These are phyloP conservation scores for Trichoderma pleuroti DNA, from an alignment of 2,329 filamentous ascomycete genomes.

Conservation along the genomic window DNA sequence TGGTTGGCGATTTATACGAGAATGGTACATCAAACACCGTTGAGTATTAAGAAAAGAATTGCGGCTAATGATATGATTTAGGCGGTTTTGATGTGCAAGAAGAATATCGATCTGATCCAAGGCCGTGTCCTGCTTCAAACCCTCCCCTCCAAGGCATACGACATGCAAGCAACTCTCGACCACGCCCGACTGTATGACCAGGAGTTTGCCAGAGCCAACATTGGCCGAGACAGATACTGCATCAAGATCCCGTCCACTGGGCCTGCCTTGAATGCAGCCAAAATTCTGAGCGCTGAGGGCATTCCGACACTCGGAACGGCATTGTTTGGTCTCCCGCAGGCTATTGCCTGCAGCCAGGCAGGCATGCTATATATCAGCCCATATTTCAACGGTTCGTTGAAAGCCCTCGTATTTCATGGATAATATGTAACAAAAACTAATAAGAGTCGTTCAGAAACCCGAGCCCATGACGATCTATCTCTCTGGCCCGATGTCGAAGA, in stretches of 20 bases:
- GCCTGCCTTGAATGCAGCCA: constrained; percentile 41
- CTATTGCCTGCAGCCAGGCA: constrained; percentile 48
- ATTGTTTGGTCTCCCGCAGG: constrained; percentile 46
- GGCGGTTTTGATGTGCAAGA: constrained; percentile 42
- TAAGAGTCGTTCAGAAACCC: constrained; percentile 33
- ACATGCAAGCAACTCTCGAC: constrained; percentile 41
- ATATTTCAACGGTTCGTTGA: constrained; percentile 43
- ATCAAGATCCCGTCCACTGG: constrained; percentile 52
- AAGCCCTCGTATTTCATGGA: not conserved
- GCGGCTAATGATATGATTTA: constrained; percentile 14
- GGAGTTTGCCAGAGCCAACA: constrained; percentile 44
- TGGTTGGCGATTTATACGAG: constrained; percentile 49
- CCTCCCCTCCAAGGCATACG: constrained; percentile 44
- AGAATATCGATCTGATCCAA: constrained; percentile 33
- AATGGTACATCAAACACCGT: constrained; percentile 30
- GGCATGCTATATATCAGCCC: constrained; percentile 47
- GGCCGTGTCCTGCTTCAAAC: constrained; percentile 49
- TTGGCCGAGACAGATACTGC: constrained; percentile 44
- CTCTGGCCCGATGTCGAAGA: constrained; percentile 47
- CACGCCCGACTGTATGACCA: constrained; percentile 45
- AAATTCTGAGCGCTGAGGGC: constrained; percentile 40
- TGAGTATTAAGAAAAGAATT: not conserved
- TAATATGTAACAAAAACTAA: not conserved
- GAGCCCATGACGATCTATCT: constrained; percentile 40
- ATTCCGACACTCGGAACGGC: constrained; percentile 47